Evolutionary conservation across 2,329 filamentous ascomycete genomes (phyloP).

Genomic region (Pyrenophora teres): DNA sequence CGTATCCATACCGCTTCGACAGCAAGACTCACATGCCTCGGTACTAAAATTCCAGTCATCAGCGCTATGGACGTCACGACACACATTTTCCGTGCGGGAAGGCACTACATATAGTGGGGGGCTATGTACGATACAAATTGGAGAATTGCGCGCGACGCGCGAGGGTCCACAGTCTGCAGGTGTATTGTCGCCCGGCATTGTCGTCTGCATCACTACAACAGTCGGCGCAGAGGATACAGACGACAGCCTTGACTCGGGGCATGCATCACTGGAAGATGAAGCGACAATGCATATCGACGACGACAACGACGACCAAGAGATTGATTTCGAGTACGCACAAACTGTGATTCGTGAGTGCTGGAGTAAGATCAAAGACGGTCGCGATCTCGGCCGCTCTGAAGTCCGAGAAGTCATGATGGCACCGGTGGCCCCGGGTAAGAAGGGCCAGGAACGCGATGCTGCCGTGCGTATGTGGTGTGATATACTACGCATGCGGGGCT

Average conservation of each 20-base stretch:
- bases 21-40: slow-evolving; percentile 28
- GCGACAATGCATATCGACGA: background rate
- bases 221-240: slow-evolving; percentile 15
- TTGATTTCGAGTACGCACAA: slow-evolving; percentile 33
- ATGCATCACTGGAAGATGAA: background rate
- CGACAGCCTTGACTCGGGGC: slow-evolving; percentile 3
- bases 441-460: slow-evolving; percentile 24
- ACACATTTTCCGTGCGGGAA: slow-evolving; percentile 25
- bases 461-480: slow-evolving; percentile 43
- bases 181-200: slow-evolving; percentile 31
- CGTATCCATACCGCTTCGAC: slow-evolving; percentile 29
- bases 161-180: slow-evolving; percentile 24
- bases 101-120: slow-evolving; percentile 31
- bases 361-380: slow-evolving; percentile 26
- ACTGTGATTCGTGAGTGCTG: slow-evolving; percentile 32
- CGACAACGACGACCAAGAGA: slow-evolving; percentile 2
- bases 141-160: slow-evolving; percentile 31
- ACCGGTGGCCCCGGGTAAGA: slow-evolving; percentile 3
- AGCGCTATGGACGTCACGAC: slow-evolving; percentile 36
- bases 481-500: slow-evolving; percentile 33
- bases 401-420: slow-evolving; percentile 36
- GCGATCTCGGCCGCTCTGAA: slow-evolving; percentile 33
- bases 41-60: slow-evolving; percentile 28
- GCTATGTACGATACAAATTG: slow-evolving; percentile 34
- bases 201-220: slow-evolving; percentile 34